Percentiles rank a stretch among this genome's conserved stretches.
phyloP scores from a whole-genome alignment of 2,329 filamentous ascomycete species.

The Bisporella sp. region DNA sequence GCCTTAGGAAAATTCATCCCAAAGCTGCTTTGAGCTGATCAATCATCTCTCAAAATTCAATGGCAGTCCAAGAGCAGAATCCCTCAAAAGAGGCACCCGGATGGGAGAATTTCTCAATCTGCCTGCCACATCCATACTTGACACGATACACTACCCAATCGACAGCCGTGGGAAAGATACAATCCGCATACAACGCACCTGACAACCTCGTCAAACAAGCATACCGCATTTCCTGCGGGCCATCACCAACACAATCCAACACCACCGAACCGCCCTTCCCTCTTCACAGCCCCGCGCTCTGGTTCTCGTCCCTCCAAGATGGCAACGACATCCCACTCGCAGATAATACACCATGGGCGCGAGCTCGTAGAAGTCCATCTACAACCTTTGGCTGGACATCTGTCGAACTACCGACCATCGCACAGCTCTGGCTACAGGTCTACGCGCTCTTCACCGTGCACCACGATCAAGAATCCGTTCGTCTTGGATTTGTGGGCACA shows the following conservation, averaged over 20 bases:
- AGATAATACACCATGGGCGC: constrained; percentile 33
- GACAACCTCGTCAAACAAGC: not conserved
- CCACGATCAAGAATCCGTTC: constrained; percentile 28
- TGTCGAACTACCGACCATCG: constrained; percentile 23
- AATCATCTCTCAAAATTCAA: too few relatives aligned
- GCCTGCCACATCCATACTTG: not conserved
- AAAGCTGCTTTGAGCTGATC: too few relatives aligned
- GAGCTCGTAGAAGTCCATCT: constrained; percentile 24
- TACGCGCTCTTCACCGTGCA: constrained; percentile 30
- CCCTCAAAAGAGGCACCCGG: not conserved
- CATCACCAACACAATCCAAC: not conserved
- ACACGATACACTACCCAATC: not conserved
- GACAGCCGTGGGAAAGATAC: not conserved
- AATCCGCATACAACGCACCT: not conserved
- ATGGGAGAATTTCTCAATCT: not conserved
- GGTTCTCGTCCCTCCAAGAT: too few relatives aligned
- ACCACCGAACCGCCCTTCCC: too few relatives aligned
- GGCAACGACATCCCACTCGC: constrained; percentile 7
- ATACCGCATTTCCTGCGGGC: not conserved
- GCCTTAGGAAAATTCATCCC: too few relatives aligned
- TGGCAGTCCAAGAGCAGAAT: too few relatives aligned
- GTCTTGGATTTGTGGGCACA: constrained; percentile 26
- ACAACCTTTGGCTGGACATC: constrained; percentile 29
- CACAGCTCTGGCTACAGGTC: constrained; percentile 33
- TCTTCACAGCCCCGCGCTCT: too few relatives aligned